phyloP scores from a whole-genome alignment of 2,329 filamentous ascomycete genomes.

The Arthroderma uncinatum region DNA sequence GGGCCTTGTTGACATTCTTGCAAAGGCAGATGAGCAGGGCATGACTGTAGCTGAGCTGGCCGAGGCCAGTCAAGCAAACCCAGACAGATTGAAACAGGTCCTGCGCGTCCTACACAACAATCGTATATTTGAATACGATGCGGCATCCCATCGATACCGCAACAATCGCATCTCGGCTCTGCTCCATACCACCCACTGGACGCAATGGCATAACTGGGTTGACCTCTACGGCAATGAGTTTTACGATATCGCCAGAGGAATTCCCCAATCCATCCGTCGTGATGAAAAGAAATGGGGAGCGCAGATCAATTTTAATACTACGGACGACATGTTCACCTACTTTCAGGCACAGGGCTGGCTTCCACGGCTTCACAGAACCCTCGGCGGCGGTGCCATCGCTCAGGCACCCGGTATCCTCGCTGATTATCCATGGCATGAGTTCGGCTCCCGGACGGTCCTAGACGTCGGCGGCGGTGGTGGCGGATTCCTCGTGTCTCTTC shows the following conservation, averaged over 20 bases:
- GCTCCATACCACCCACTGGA: constrained; percentile 32
- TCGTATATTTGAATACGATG: constrained; percentile 28
- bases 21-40: constrained; percentile 12
- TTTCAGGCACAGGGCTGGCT: constrained; percentile 26
- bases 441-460: constrained; percentile 24
- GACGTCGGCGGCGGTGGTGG: constrained; percentile 36
- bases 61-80: constrained; percentile 12
- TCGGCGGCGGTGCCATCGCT: not conserved
- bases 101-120: constrained; percentile 26
- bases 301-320: constrained; percentile 34
- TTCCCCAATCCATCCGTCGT: constrained; percentile 23
- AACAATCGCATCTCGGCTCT: constrained; percentile 30
- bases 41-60: constrained; percentile 16
- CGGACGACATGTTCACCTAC: constrained; percentile 33
- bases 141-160: constrained; percentile 19
- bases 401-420: not conserved
- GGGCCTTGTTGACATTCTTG: constrained; percentile 24
- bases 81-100: constrained; percentile 25
- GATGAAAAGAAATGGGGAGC: constrained; percentile 23
- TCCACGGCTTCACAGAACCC: not conserved
- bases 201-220: constrained; percentile 37
- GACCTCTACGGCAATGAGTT: constrained; percentile 36
- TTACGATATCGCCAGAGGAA: constrained; percentile 35
- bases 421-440: constrained; percentile 17
- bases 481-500: constrained; percentile 26